phyloP scores from a whole-genome alignment of 805 yeast genomes.

The Kluyveromyces lactis region DNA sequence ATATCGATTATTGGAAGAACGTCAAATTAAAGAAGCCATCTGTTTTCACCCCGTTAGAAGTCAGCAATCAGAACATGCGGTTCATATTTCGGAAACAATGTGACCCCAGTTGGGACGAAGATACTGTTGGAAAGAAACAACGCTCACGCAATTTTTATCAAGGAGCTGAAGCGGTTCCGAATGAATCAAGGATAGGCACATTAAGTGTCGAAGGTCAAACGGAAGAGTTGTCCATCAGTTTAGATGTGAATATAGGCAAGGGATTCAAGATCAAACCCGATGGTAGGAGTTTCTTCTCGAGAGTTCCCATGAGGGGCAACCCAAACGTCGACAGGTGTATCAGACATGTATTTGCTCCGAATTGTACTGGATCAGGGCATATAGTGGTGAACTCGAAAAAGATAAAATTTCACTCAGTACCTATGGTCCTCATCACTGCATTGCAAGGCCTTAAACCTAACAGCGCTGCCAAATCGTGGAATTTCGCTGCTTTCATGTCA shows the following conservation, averaged over 20 bases:
- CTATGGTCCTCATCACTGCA: slow-evolving; percentile 72
- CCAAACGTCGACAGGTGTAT: slow-evolving; percentile 42
- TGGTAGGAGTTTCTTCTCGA: slow-evolving; percentile 60
- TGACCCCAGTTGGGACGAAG: background rate
- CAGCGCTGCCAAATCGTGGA: slow-evolving; percentile 86
- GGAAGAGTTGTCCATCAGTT: slow-evolving; percentile 12
- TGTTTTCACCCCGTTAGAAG: slow-evolving; percentile 10
- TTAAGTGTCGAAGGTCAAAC: background rate
- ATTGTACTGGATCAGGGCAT: slow-evolving; percentile 10
- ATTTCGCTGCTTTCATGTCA: slow-evolving; percentile 72
- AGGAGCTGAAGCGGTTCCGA: background rate
- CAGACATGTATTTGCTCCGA: slow-evolving; percentile 83
- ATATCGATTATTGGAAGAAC: slow-evolving; percentile 38
- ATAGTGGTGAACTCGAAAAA: background rate
- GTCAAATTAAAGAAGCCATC: slow-evolving; percentile 30
- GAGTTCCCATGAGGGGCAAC: slow-evolving; percentile 61
- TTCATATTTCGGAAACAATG: slow-evolving; percentile 3
- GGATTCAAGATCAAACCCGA: slow-evolving; percentile 75
- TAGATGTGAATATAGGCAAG: slow-evolving; percentile 15
- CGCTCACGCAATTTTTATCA: background rate
- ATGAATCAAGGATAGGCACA: background rate
- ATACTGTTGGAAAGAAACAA: too few relatives aligned
- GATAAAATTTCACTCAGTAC: slow-evolving; percentile 27
- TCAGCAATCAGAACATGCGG: background rate
- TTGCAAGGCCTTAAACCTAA: slow-evolving; percentile 89